Evolutionary conservation across 23 red algal species (phyloP).

Genomic region (Gracilariopsis chorda): DNA sequence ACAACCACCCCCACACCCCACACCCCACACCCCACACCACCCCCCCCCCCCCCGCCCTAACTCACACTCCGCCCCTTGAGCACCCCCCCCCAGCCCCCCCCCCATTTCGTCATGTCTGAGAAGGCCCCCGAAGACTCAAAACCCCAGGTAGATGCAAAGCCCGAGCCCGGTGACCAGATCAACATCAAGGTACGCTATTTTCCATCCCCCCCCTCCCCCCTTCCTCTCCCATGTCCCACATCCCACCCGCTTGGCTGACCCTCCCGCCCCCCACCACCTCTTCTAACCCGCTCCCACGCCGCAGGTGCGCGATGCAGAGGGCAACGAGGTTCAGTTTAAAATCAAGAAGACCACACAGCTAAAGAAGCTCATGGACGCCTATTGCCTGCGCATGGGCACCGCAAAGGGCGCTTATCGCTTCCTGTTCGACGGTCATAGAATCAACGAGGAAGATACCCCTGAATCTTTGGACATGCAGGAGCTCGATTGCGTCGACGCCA

Average conservation of each 20-base stretch:
- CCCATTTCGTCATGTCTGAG: slow-evolving; percentile 3
- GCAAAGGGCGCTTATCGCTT: slow-evolving; percentile 78
- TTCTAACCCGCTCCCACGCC: neutral
- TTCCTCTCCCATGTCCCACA: neutral
- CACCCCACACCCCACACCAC: too few relatives aligned
- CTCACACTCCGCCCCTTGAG: too few relatives aligned
- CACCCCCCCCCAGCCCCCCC: too few relatives aligned
- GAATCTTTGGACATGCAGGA: slow-evolving; percentile 92
- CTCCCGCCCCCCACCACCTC: neutral
- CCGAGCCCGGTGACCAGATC: slow-evolving; percentile 52
- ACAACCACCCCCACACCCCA: too few relatives aligned
- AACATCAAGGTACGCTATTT: slow-evolving; percentile 40
- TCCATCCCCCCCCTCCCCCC: neutral
- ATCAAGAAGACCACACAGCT: slow-evolving; percentile 86
- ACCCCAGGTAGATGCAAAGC: slow-evolving; percentile 46
- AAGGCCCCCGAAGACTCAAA: slow-evolving; percentile 48
- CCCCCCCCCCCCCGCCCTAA: too few relatives aligned
- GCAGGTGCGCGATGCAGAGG: slow-evolving; percentile 79
- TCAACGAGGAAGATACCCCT: slow-evolving; percentile 84
- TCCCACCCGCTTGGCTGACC: neutral
- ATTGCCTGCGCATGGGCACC: slow-evolving; percentile 74
- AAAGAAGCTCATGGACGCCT: slow-evolving; percentile 95
- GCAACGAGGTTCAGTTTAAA: slow-evolving; percentile 91
- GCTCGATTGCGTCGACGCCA: slow-evolving; percentile 92
- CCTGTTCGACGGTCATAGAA: slow-evolving; percentile 94